Base-by-base conservation (phyloP, 1,139 yeast species). In the Eremothecium sinecaudum region DNA sequence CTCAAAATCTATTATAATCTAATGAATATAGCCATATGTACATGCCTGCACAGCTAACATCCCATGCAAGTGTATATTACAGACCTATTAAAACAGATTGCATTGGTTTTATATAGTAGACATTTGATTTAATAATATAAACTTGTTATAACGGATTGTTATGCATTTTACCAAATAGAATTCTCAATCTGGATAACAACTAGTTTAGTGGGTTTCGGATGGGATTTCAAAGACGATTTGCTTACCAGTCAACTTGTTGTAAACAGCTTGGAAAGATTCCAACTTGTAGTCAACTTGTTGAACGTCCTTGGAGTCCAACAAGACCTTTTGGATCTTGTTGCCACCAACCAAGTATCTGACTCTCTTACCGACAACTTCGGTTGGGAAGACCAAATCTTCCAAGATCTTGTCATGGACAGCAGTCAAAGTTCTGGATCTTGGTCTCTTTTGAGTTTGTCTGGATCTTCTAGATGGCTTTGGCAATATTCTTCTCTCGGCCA, bases 291-390 rank as follows among this genome's bases (percentile, higher is more conserved):
- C 98, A 64, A 90, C 90, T 65, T 87, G 79, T 61, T 87, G 79
- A 56, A 94, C 80, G 69, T 90, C 97, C 82, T 90, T 92, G 64
- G 95, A 82, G 77, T 87, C 96, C 66, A 90, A 82, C 70, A 84
- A 79, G 58, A 90, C 92, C 78, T 92, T 90, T 73, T 90, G 94
- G 71, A 90, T 80, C 76, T 86, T 90, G 83, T 79, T 75, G 71
- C 98, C 98, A 72, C 97, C 98, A 63, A 86, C 94, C 67, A 84
- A 79, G 84, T 82, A 86, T 79, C 96, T 86, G 63, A 84, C 92
- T 77, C 98, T 87, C 84, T 90, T 90, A 70, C 98, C 98, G 59
- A 82, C 77, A 62, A 90, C 90, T 75, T 90, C 97, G 59, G 97
- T 87, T 70, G 98, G 98, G 96, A 81, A 90, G 56, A 92, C 98